phyloP scores from a whole-genome alignment of 202 grass and related monocot species.

The Panicum virgatum region DNA sequence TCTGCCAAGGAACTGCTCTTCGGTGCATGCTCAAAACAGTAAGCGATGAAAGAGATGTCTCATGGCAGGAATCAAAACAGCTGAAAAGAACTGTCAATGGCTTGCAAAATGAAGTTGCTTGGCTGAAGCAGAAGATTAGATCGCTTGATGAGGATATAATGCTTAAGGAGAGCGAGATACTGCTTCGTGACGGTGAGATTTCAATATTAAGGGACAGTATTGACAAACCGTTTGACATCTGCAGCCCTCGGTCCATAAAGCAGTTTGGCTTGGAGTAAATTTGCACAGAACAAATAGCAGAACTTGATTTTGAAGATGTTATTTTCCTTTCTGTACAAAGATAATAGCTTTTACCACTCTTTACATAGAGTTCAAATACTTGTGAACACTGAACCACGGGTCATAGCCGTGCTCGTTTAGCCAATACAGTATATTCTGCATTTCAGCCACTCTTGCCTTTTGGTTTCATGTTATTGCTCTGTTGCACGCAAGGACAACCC shows the following conservation, averaged over 20 bases:
- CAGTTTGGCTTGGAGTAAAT: conserved; percentile 55
- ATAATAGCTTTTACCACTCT: not conserved
- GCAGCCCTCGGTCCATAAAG: conserved; percentile 39
- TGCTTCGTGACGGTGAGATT: conserved; percentile 57
- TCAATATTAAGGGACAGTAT: conserved; percentile 55
- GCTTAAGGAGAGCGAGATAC: conserved; percentile 76
- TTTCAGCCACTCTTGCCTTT: not conserved
- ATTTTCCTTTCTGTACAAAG: not conserved
- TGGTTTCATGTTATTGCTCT: no score
- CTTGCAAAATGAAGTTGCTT: conserved; percentile 52
- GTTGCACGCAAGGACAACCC: not conserved
- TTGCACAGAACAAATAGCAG: not conserved
- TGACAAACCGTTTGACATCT: conserved; percentile 43
- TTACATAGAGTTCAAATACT: not conserved
- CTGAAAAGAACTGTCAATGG: conserved; percentile 46
- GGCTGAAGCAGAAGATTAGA: conserved; percentile 57
- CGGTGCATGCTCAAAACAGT: conserved; percentile 66
- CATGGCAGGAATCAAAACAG: conserved; percentile 58
- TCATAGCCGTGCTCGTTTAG: not conserved
- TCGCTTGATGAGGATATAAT: conserved; percentile 65
- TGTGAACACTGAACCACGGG: not conserved
- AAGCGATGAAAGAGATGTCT: conserved; percentile 59
- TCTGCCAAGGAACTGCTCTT: conserved; percentile 59
- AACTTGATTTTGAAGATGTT: not conserved
- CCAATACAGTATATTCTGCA: not conserved